Conservation (phyloP, 192 early-diverging fungal genomes). For the Pilaira anomala region DNA sequence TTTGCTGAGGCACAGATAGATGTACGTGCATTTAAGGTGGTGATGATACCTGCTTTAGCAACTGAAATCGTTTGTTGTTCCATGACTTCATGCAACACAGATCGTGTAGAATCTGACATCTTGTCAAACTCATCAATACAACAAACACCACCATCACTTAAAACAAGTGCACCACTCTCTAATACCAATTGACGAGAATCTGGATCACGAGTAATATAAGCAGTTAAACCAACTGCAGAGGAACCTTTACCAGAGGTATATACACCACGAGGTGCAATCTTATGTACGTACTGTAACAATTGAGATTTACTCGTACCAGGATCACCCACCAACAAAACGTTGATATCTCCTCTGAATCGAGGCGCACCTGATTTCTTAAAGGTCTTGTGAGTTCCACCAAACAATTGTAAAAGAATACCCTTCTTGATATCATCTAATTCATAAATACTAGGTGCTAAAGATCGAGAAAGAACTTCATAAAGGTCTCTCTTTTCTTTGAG, state of each 20-base stretch:
- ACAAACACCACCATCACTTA: conserved; percentile 94
- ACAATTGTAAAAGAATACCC: conserved; percentile 90
- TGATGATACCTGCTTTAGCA: conserved; percentile 98
- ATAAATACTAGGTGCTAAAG: conserved; percentile 87
- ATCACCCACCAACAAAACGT: conserved; percentile 93
- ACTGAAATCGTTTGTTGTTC: conserved; percentile 98
- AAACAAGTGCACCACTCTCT: conserved; percentile 93
- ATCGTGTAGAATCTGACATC: conserved; percentile 92
- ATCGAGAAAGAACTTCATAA: conserved; percentile 79
- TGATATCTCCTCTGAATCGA: conserved; percentile 81
- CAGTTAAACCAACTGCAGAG: conserved; percentile 93
- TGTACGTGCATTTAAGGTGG: conserved; percentile 94
- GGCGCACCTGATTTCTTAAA: conserved; percentile 66
- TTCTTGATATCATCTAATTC: conserved; percentile 98
- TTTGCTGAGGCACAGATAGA: conserved; percentile 95
- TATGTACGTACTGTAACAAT: conserved; percentile 87
- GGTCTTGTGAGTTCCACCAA: conserved; percentile 92
- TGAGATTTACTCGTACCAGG: conserved; percentile 97
- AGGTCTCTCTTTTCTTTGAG: conserved; percentile 65
- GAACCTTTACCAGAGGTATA: conserved; percentile 98
- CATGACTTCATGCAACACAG: conserved; percentile 98
- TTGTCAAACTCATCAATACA: conserved; percentile 99
- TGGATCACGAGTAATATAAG: conserved; percentile 92
- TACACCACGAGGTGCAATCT: conserved; percentile 89
- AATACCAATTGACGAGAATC: conserved; percentile 94